Evolutionary conservation across 192 early-diverging fungal species (phyloP).

Genomic region (Umbelopsis isabellina): DNA sequence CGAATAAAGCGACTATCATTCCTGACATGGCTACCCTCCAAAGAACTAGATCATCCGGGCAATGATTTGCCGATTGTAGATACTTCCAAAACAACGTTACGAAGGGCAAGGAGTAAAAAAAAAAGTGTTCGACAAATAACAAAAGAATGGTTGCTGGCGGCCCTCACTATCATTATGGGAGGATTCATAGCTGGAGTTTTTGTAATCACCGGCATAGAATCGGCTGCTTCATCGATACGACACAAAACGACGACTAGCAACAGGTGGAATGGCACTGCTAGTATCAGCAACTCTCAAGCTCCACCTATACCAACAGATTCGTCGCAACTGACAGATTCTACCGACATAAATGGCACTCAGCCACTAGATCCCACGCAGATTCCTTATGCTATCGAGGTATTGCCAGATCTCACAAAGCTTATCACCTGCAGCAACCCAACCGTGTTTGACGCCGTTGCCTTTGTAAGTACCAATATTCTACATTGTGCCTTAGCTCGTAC

Average conservation of each 20-base stretch:
- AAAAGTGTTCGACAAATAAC: background rate
- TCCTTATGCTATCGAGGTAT: background rate
- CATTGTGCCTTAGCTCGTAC: too few relatives aligned
- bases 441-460: background rate
- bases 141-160: slow-evolving; percentile 19
- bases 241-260: background rate
- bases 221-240: background rate
- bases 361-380: background rate
- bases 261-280: background rate
- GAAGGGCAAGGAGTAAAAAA: background rate
- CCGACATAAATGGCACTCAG: background rate
- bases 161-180: slow-evolving; percentile 11
- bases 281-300: background rate
- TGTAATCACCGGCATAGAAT: slow-evolving; percentile 4
- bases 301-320: background rate
- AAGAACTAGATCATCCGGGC: background rate
- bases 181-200: slow-evolving; percentile 16
- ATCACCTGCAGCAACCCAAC: slow-evolving; percentile 10
- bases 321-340: background rate
- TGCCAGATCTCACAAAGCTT: slow-evolving; percentile 5
- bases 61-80: background rate
- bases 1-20: slow-evolving; percentile 3
- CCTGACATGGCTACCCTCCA: background rate
- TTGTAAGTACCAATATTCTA: background rate
- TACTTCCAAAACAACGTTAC: background rate